Evolutionary conservation across 2,329 filamentous ascomycete species (phyloP), one percentile per base, ranked within the genome.

Genomic region (Ophiostoma montium): DNA sequence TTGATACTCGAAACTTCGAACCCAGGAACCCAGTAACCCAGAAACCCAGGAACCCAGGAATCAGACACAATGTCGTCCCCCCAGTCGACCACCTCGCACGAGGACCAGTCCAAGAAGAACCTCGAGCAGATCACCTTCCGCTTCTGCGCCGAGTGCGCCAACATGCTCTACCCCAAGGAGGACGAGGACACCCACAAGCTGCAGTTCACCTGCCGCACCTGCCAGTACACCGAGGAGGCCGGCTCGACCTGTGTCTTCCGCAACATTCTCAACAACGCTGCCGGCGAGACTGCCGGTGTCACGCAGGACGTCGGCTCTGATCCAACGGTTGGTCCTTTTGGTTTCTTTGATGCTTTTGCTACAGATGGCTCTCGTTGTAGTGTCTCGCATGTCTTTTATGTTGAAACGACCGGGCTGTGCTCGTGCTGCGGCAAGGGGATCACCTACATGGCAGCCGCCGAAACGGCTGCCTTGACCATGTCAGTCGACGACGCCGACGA

Each of bases 81-180:
- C 31, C 68, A 72, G 46, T 57, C 75, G 27, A 73, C 67, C 42
- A 18, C 39, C 23, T 66, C 67, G 31, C 60, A 68, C 55, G 67
- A 70, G 42, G 61, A 63, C 19, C 60, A 62, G 46, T 63, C 62
- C 53, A 69, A 74, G 59, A 74, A 72, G 60, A 70, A 70, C 57
- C 70, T 72, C 56, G 81, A 90, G 68, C 87, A 94, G 66, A 89
- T 96, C 66, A 88, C 86, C 44, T 98, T 96, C 68, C 84, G 86
- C 61, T 98, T 98, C 75, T 98, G 92, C 72, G 88, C 87, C 59
- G 92, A 98, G 75, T 98, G 92, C 71, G 95, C 89, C 60, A 98
- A 98, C 74, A 85, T 98, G 77, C 75, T 98, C 49, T 96, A 96
- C 63, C 92, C 92, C 46, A 92, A 94, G 68, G 94, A 98, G 72